A percentile compares a stretch with the other conserved stretches of the same genome.
Evolutionary conservation across 169 alveolate species (phyloP).

Genomic region (Cryptosporidium tyzzeri): DNA sequence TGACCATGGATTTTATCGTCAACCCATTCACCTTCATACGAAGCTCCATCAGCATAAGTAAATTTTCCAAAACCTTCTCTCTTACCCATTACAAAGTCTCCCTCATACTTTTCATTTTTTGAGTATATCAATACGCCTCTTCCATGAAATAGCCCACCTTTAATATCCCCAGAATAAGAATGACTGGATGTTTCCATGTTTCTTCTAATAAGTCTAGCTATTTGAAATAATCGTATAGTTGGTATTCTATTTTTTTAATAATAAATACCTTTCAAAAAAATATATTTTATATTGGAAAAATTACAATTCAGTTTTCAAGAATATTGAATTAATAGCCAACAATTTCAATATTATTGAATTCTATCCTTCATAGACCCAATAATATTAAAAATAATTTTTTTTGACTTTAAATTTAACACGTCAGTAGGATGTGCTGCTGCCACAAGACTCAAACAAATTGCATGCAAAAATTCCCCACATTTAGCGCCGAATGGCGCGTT

Average conservation of each 20-base stretch:
- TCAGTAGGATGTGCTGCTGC: constrained; percentile 76
- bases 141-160: constrained; percentile 93
- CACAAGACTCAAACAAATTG: constrained; percentile 69
- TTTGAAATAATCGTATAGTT: neutral
- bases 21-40: constrained; percentile 95
- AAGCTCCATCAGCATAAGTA: constrained; percentile 94
- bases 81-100: constrained; percentile 94
- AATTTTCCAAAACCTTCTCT: constrained; percentile 94
- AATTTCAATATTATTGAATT: constrained; percentile 2
- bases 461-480: constrained; percentile 73
- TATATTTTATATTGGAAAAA: neutral
- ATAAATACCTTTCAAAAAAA: neutral
- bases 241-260: neutral
- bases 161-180: constrained; percentile 92
- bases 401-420: constrained; percentile 56
- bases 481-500: constrained; percentile 54
- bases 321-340: neutral
- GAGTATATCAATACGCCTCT: constrained; percentile 88
- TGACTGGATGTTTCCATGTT: constrained; percentile 77
- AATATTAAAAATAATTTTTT: neutral
- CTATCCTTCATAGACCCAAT: constrained; percentile 2
- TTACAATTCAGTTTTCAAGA: neutral
- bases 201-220: neutral
- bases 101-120: constrained; percentile 94
- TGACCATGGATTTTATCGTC: constrained; percentile 94